These are phyloP conservation scores for Falciphora oryzae DNA, from an alignment of 2,329 filamentous ascomycete species.

Conservation along the genomic window DNA sequence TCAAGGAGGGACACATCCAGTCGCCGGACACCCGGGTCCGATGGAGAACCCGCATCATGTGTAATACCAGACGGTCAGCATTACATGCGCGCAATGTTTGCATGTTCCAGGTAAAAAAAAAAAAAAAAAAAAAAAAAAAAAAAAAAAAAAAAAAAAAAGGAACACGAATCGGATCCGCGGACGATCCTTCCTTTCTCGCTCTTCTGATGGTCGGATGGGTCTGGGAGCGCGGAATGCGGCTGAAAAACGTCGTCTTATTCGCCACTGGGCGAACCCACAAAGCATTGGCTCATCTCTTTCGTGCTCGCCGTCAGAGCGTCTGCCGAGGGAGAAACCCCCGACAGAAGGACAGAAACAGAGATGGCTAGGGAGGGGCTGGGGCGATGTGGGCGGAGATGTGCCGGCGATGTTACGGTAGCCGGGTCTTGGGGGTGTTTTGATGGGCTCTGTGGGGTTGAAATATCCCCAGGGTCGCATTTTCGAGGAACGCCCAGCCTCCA, in stretches of 20 bases:
- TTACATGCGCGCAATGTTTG: background rate
- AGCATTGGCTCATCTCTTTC: background rate
- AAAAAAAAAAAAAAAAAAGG: background rate
- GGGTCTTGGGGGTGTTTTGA: background rate
- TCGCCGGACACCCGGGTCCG: background rate
- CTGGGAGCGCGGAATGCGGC: background rate
- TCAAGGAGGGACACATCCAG: background rate
- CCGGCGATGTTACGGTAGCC: background rate
- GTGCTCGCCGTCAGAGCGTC: background rate
- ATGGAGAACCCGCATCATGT: background rate
- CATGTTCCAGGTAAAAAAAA: background rate
- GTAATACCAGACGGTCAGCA: background rate
- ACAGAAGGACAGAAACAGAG: background rate
- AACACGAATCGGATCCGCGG: background rate
- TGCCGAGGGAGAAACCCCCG: background rate
- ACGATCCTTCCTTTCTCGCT: background rate
- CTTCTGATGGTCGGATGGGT: background rate
- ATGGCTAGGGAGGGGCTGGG: background rate
- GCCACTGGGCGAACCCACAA: background rate
- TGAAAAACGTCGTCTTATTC: background rate
- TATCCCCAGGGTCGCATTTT: background rate
- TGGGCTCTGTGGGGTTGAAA: background rate
- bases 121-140: background rate
- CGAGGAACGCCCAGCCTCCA: background rate
- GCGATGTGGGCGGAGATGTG: background rate